These are phyloP conservation scores for Coccomyxa sp. DNA, from an alignment of 139 green algal species.

Conservation along the genomic window DNA sequence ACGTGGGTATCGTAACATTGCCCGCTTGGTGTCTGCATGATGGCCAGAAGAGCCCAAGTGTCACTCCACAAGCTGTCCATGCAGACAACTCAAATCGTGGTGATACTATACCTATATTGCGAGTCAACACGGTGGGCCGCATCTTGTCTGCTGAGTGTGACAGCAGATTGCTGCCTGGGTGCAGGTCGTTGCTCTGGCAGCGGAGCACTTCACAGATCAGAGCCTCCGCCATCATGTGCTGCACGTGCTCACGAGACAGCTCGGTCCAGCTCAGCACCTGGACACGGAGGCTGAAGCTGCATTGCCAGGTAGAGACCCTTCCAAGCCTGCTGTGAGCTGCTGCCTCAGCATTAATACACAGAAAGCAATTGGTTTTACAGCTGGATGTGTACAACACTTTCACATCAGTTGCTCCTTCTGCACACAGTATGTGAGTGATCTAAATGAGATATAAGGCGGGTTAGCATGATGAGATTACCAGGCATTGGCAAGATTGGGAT, in stretches of 20 bases:
- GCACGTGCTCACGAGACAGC: not conserved
- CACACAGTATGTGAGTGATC: not conserved
- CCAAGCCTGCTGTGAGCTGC: not conserved
- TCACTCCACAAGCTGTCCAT: no score
- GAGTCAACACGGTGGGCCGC: no score
- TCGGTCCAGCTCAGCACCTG: not conserved
- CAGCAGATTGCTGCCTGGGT: not conserved
- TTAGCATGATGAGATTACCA: not conserved
- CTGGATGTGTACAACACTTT: not conserved
- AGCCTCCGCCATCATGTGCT: slow-evolving; percentile 2
- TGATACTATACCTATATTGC: no score
- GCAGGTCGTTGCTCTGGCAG: not conserved
- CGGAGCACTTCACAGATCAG: not conserved
- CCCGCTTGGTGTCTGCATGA: no score
- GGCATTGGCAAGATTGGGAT: not conserved
- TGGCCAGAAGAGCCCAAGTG: no score
- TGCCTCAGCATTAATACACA: not conserved
- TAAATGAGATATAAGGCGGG: not conserved
- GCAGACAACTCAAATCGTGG: no score
- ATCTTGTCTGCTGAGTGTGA: no score
- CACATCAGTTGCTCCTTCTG: not conserved
- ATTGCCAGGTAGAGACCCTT: not conserved
- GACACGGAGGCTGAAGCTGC: not conserved
- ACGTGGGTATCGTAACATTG: no score
- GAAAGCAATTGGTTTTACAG: not conserved